Evolutionary conservation across 2,329 filamentous ascomycete species (phyloP).

Genomic region (Fusarium dimerum): DNA sequence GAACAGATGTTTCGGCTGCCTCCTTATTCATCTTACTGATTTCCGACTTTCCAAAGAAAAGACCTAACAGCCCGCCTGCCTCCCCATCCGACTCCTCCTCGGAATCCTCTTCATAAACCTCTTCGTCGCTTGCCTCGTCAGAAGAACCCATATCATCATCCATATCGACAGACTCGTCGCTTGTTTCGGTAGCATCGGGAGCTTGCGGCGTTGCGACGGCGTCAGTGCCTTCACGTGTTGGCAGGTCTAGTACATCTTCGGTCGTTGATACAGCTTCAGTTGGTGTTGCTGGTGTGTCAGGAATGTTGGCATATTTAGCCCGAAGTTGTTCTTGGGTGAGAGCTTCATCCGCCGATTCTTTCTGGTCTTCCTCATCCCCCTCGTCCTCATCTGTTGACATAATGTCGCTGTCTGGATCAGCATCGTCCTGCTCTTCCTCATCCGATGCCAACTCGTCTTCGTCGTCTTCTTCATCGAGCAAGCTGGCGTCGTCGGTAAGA

Average conservation of each 20-base stretch:
- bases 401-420: conserved; percentile 45
- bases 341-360: conserved; percentile 59
- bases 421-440: conserved; percentile 44
- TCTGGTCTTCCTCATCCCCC: conserved; percentile 58
- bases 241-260: conserved; percentile 23
- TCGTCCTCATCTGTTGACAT: conserved; percentile 66
- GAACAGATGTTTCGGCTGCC: conserved; percentile 19
- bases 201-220: conserved; percentile 21
- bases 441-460: conserved; percentile 36
- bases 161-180: conserved; percentile 69
- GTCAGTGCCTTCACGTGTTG: conserved; percentile 25
- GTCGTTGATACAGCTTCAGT: conserved; percentile 18
- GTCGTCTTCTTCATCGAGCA: conserved; percentile 34
- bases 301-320: conserved; percentile 68
- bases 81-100: conserved; percentile 45
- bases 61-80: conserved; percentile 51
- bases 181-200: conserved; percentile 46
- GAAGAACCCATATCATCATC: conserved; percentile 65
- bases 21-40: conserved; percentile 53
- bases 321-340: conserved; percentile 70
- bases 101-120: conserved; percentile 44
- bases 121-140: conserved; percentile 48
- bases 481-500: conserved; percentile 47
- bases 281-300: conserved; percentile 42
- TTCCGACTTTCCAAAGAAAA: conserved; percentile 62